A percentile compares a stretch with the other conserved stretches of the same genome.
These are phyloP conservation scores for Botrytis deweyae DNA, from an alignment of 2,329 filamentous ascomycete species.

Conservation along the genomic window DNA sequence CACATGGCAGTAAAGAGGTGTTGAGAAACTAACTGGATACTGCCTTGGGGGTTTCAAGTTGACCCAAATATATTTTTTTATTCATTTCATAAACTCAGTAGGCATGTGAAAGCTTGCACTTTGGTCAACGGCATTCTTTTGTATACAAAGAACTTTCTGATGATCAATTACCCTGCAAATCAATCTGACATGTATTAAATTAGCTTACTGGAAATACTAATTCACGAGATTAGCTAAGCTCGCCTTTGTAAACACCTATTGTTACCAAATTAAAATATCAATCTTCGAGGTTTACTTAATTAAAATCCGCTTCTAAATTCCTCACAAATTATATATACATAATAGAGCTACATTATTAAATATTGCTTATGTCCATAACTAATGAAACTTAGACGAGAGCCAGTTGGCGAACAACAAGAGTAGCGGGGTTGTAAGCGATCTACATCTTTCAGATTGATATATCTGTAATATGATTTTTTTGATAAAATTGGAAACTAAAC, in stretches of 20 bases:
- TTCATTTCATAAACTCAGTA: neutral
- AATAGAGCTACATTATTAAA: too few species aligned
- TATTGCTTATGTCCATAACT: fast-evolving
- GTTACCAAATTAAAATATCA: neutral
- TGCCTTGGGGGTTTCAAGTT: neutral
- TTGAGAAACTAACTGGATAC: neutral
- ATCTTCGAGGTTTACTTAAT: neutral
- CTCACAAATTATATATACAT: fast-evolving
- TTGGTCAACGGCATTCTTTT: neutral
- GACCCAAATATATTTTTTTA: neutral
- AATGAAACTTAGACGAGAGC: neutral
- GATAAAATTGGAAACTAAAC: too few species aligned
- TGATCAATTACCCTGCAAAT: neutral
- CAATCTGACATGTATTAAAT: neutral
- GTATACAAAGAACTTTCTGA: neutral
- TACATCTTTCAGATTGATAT: too few species aligned
- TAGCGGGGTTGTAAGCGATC: fast-evolving
- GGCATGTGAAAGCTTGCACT: neutral
- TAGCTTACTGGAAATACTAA: neutral
- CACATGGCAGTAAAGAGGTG: fast-evolving
- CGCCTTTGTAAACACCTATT: neutral
- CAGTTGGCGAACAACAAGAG: neutral
- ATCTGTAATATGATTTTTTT: too few species aligned
- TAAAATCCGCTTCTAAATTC: fast-evolving
- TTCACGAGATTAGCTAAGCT: neutral